Evolutionary conservation across 805 yeast genomes (phyloP), one percentile per base, ranked within the genome.

Genomic region (Metschnikowia vanudenii): DNA sequence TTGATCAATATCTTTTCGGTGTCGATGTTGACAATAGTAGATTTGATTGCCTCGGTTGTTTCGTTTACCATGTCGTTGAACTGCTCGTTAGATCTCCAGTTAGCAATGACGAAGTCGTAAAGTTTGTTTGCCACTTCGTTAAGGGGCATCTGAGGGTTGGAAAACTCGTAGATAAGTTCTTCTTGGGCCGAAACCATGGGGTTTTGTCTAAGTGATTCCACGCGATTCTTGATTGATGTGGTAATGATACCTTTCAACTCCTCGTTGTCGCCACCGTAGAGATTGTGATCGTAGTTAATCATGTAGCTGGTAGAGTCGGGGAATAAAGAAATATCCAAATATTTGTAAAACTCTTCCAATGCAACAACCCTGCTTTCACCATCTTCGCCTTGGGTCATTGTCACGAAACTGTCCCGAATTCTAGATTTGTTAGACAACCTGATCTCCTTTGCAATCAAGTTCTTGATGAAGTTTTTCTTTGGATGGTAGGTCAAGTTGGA

Each of bases 401-500:
- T 61, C 6, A 68, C 68, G 47, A 94, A 75, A 24, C 95, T 85
- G 14, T 79, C 84, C 51, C 77, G 77, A 41, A 94, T 85, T 45
- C 85, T 79, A 46, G 78, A 78, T 42, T 80, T 81, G 52, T 85
- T 88, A n/a, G 94, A 81, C 47, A 92, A 75, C 50, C 97, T 76
- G 30, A 91, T 71, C 64, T 92, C 97, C 59, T 90, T 91, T 34
- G 82, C 79, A 49, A 94, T 83, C 52, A 91, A 73, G 65, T 90
- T 90, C 55, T 76, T 80, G 49, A 92, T 81, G 54, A 92, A 85
- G 38, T 77, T 79, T 51, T 79, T 75, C 54, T 80, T 81, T 11
- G 97, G 96, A 60, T 88, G 91, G 58, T 79, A 81, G 29, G 69
- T 63, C 30, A 76, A 69, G 10, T 71, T 64, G 7, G 70, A 65